A percentile compares a stretch with the other conserved stretches of the same genome.
Conservation (phyloP, 371 early-diverging fungal species). For the Thermomucor indicae-seudaticae region DNA sequence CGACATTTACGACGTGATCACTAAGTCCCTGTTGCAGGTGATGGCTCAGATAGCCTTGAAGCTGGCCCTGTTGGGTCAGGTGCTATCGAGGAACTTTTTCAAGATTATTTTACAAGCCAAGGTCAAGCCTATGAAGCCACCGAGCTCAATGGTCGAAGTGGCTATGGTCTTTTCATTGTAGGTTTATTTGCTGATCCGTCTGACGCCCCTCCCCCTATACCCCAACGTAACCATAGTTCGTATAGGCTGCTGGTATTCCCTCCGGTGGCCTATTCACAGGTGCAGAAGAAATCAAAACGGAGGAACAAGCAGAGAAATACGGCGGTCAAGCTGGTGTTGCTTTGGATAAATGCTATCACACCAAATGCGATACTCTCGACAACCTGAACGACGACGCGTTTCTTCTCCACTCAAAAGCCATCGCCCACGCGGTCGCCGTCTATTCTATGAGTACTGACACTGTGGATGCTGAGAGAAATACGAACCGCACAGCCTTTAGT, state of each 20-base stretch:
- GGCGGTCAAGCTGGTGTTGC: conserved; percentile 68
- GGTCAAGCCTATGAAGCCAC: conserved; percentile 24
- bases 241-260: conserved; percentile 36
- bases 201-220: too few relatives aligned
- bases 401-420: conserved; percentile 7
- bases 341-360: conserved; percentile 67
- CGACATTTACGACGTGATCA: conserved; percentile 20
- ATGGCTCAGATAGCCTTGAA: conserved; percentile 28
- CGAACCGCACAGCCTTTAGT: neutral
- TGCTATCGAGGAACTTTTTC: conserved; percentile 52
- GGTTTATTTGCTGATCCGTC: too few relatives aligned
- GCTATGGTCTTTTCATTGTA: conserved; percentile 45
- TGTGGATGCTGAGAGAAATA: conserved; percentile 2
- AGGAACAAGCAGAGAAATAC: conserved; percentile 44
- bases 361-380: conserved; percentile 13
- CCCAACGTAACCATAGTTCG: neutral
- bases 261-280: conserved; percentile 68
- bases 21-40: too few relatives aligned
- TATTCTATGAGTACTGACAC: conserved; percentile 7
- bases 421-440: conserved; percentile 11
- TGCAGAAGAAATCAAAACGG: conserved; percentile 59
- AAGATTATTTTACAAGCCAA: conserved; percentile 47
- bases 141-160: conserved; percentile 35
- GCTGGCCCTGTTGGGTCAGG: conserved; percentile 29
- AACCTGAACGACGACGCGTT: conserved; percentile 12